Evolutionary conservation across 768 basidiomycete species (phyloP).

Genomic region (Rhizopogon sp.): DNA sequence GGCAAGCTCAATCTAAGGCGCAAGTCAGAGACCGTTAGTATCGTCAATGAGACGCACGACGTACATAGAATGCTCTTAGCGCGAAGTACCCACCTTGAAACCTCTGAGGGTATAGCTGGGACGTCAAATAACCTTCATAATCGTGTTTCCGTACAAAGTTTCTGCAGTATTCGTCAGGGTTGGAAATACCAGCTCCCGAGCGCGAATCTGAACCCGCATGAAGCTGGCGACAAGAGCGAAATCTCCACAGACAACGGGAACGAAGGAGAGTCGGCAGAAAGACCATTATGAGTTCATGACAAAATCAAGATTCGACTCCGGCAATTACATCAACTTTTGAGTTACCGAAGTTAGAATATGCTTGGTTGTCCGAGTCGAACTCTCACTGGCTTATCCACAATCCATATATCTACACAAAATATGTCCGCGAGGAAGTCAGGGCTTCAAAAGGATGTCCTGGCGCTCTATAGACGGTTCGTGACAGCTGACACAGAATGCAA

Average conservation of each 20-base stretch:
- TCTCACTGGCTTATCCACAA: too few species aligned
- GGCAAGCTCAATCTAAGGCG: constrained; percentile 66
- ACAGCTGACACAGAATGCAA: constrained; percentile 4
- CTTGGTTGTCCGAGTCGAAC: too few species aligned
- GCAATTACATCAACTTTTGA: not conserved
- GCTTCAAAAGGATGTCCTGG: constrained; percentile 47
- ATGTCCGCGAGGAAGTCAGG: constrained; percentile 39
- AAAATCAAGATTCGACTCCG: not conserved
- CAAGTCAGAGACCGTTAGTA: constrained; percentile 6
- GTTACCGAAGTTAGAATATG: not conserved
- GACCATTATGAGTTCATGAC: constrained; percentile 3
- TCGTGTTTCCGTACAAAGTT: constrained; percentile 73
- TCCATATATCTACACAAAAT: not conserved
- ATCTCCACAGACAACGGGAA: constrained; percentile 7
- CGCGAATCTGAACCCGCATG: constrained; percentile 5
- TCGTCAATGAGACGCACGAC: constrained; percentile 22
- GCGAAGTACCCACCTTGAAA: constrained; percentile 68
- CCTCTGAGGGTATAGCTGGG: constrained; percentile 68
- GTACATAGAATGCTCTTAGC: constrained; percentile 77
- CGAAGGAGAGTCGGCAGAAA: constrained; percentile 1
- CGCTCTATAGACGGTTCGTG: constrained; percentile 50
- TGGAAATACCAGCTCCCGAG: constrained; percentile 17
- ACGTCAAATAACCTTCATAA: constrained; percentile 72
- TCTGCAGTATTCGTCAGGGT: constrained; percentile 62
- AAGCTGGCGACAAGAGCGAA: constrained; percentile 7